Conservation (phyloP, 1,284 basidiomycete species). For the Moesziomyces aphidis region DNA sequence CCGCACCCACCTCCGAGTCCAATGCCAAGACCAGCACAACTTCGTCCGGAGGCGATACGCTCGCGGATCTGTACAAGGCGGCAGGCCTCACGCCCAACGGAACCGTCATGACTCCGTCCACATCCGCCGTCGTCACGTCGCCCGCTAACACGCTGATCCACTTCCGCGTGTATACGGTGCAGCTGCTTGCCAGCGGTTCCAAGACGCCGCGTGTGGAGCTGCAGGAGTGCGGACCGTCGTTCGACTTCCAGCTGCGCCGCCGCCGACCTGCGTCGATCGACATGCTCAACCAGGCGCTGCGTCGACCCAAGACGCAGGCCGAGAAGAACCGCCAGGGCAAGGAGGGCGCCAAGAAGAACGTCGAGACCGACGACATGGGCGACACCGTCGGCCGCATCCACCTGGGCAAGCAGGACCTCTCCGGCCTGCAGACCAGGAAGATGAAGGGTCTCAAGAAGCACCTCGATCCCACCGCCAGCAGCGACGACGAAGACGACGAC, state of each 20-base stretch:
- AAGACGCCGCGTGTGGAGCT: constrained; percentile 75
- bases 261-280: constrained; percentile 81
- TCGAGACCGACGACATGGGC: constrained; percentile 98
- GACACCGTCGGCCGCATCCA: constrained; percentile 92
- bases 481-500: constrained; percentile 41
- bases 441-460: constrained; percentile 84
- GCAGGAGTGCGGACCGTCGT: constrained; percentile 87
- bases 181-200: constrained; percentile 75
- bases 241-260: constrained; percentile 85
- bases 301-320: constrained; percentile 86
- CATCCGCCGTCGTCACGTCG: constrained; percentile 68
- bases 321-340: constrained; percentile 75
- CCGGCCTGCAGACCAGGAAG: constrained; percentile 86
- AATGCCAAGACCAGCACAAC: constrained; percentile 3
- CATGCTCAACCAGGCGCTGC: constrained; percentile 82
- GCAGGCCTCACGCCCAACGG: constrained; percentile 60
- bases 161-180: constrained; percentile 86
- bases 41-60: constrained; percentile 14
- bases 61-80: constrained; percentile 57
- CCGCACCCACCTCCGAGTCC: constrained; percentile 33
- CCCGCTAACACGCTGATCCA: constrained; percentile 79
- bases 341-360: constrained; percentile 79
- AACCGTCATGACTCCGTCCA: constrained; percentile 68
- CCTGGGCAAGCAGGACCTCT: constrained; percentile 88
- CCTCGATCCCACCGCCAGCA: constrained; percentile 45